Base-by-base conservation (phyloP, 2,329 filamentous ascomycete genomes). In the Claviceps monticola region DNA sequence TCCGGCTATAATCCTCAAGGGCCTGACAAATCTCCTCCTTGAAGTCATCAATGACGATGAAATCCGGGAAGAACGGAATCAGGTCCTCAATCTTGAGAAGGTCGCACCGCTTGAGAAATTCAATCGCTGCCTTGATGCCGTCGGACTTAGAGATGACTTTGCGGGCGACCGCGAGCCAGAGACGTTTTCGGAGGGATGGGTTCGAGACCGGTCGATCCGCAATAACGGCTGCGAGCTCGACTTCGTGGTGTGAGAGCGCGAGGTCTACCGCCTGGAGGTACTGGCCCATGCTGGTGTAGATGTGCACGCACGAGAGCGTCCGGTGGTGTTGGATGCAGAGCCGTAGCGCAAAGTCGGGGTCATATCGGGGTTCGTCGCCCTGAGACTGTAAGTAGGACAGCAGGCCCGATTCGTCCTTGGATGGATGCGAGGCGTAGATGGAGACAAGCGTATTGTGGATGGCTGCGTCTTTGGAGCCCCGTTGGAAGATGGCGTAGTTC, bases 31-130 rank as follows among this genome's bases (percentile, higher is more conserved):
- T 97, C 65, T 98, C 93, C 56, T 97, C 90, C 64, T 97, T 96
- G 76, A 98, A 98, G 66, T 97, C 93, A 64, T 98, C 93, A 56
- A 98, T 97, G 49, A 97, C 86, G 23, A 97, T 89, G 64, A 98
- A 98, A 65, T 98, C 93, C 0, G 93, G 93, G 70, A 98, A 98
- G 73, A 98, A 96, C 0, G 93, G 93, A 42, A 98, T 97, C 34
- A 98, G 71, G 62, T 98, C 93, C 69, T 98, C 93, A 56, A 98
- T 98, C 56, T 86, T 84, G 48, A 98, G 79, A 13, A 97, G 75
- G 55, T 96, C 89, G 65, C 91, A 96, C 9, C 88, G 83, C 59
- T 88, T 88, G 13, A 97, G 76, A 62, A 98, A 96, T 55, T 94
- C 88, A 58, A 98, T 95, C 2, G 93, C 93, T 36, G 84, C 79